Conservation (phyloP, 495 filamentous ascomycete species). For the Trichocladium antarcticum region DNA sequence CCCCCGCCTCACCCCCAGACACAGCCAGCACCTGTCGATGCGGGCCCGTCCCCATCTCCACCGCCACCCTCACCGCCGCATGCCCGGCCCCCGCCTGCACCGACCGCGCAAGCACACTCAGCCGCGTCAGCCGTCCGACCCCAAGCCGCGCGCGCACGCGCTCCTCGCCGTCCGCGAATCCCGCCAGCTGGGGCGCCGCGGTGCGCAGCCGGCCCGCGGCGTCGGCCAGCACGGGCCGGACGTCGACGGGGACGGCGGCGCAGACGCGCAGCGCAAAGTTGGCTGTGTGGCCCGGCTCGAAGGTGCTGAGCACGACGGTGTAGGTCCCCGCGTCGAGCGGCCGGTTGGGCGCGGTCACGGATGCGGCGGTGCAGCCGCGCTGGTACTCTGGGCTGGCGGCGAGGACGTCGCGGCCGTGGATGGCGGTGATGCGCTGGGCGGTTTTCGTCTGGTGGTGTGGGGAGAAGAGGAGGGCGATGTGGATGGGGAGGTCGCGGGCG, state of each 20-base stretch:
- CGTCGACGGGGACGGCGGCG: constrained; percentile 41
- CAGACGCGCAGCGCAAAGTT: constrained; percentile 65
- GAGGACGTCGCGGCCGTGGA: constrained; percentile 67
- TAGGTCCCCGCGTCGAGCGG: constrained; percentile 56
- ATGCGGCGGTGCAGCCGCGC: constrained; percentile 60
- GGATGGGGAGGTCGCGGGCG: constrained; percentile 51
- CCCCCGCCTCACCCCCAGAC: constrained; percentile 43
- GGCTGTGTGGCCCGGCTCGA: constrained; percentile 63
- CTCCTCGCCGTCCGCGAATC: constrained; percentile 39
- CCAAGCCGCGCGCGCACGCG: constrained; percentile 43
- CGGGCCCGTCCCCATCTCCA: constrained; percentile 57
- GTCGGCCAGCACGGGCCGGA: constrained; percentile 51
- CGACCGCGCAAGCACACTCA: constrained; percentile 39
- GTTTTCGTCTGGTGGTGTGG: too few relatives aligned
- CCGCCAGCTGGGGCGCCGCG: constrained; percentile 36
- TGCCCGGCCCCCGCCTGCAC: background rate
- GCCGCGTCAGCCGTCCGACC: constrained; percentile 44
- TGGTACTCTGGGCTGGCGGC: constrained; percentile 74
- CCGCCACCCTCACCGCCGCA: constrained; percentile 45
- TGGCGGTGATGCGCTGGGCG: constrained; percentile 54
- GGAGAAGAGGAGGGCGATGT: constrained; percentile 74
- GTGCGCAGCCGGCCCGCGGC: constrained; percentile 56
- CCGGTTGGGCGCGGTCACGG: constrained; percentile 33
- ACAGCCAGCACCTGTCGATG: constrained; percentile 49
- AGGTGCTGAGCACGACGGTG: constrained; percentile 80